Base-by-base conservation (phyloP, 345 rosid species). In the Arabis alpina region DNA sequence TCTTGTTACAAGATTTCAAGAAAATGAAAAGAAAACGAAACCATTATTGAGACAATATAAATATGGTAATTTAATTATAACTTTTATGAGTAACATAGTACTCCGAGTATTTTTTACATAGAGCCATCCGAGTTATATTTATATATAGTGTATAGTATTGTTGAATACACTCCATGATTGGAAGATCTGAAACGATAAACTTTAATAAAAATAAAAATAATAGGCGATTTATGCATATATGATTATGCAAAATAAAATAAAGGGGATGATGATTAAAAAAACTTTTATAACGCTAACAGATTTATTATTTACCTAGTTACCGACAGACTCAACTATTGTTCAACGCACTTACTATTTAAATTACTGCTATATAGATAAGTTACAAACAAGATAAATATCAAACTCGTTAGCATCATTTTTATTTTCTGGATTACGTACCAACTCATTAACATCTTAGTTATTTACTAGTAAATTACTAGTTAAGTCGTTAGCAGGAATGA, bases 341-440 rank as follows among this genome's bases (percentile, higher is more conserved):
- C 28, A 68, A 57, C 39, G 5, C 23, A 56, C 15, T 5, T 32
- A 32, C 36, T 28, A 28, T 4, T 34, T 56, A 16, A n/a, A n/a
- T 47, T 39, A 47, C 57, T 30, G 58, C 66, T 56, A 49, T 37
- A 28, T n/a, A n/a, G 5, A 50, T 40, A 5, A 61, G 30, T 63
- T 36, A n/a, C n/a, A 42, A 51, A 51, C 51, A 60, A 51, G 9
- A 61, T 30, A 34, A 51, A 53, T 24, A n/a, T n/a, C n/a, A n/a
- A n/a, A n/a, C n/a, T n/a, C n/a, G n/a, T n/a, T n/a, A n/a, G n/a
- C n/a, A n/a, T n/a, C n/a, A n/a, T n/a, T n/a, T n/a, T n/a, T n/a
- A n/a, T n/a, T n/a, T n/a, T n/a, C n/a, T n/a, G n/a, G n/a, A n/a
- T n/a, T n/a, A n/a, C n/a, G n/a, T n/a, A n/a, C n/a, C n/a, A n/a